A percentile compares a stretch with the other conserved stretches of the same genome.
Conservation (phyloP, 805 yeast species). For the Lachancea lanzarotensis region DNA sequence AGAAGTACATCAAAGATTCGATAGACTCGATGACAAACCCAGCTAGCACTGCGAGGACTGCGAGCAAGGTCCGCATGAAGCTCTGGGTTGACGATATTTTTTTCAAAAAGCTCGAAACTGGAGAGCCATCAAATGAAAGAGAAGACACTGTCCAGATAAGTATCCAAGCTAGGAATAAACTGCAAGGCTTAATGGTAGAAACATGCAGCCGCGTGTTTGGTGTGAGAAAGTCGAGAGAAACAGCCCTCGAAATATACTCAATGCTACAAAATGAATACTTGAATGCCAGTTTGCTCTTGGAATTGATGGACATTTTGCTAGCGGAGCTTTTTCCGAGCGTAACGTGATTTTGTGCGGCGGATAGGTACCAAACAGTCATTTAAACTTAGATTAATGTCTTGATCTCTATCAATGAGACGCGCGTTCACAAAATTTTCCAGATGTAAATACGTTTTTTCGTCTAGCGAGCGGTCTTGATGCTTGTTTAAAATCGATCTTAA, state of each 20-base stretch:
- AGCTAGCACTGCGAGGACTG: slow-evolving; percentile 39
- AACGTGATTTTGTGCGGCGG: slow-evolving; percentile 1
- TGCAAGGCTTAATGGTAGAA: slow-evolving; percentile 56
- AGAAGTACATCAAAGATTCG: slow-evolving; percentile 49
- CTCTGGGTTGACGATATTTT: slow-evolving; percentile 49
- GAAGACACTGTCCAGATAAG: slow-evolving; percentile 25
- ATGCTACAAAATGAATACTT: slow-evolving; percentile 69
- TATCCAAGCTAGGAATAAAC: slow-evolving; percentile 51
- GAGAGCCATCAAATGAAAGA: not conserved
- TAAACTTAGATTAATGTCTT: slow-evolving; percentile 7
- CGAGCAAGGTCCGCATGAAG: slow-evolving; percentile 27
- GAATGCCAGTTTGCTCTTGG: slow-evolving; percentile 56
- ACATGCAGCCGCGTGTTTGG: slow-evolving; percentile 73
- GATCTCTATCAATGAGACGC: not conserved
- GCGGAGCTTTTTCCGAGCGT: slow-evolving; percentile 26
- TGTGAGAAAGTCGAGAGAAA: slow-evolving; percentile 50
- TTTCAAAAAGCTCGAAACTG: slow-evolving; percentile 33
- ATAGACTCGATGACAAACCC: slow-evolving; percentile 25
- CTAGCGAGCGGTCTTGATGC: slow-evolving; percentile 12
- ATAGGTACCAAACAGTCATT: slow-evolving; percentile 17
- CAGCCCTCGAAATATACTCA: slow-evolving; percentile 52
- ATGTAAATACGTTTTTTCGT: slow-evolving; percentile 18
- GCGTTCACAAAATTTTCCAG: slow-evolving; percentile 13
- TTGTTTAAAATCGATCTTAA: slow-evolving; percentile 2
- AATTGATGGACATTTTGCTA: slow-evolving; percentile 51